Evolutionary conservation across 306 rosid species (phyloP).

Genomic region (Cucumis sativus): DNA sequence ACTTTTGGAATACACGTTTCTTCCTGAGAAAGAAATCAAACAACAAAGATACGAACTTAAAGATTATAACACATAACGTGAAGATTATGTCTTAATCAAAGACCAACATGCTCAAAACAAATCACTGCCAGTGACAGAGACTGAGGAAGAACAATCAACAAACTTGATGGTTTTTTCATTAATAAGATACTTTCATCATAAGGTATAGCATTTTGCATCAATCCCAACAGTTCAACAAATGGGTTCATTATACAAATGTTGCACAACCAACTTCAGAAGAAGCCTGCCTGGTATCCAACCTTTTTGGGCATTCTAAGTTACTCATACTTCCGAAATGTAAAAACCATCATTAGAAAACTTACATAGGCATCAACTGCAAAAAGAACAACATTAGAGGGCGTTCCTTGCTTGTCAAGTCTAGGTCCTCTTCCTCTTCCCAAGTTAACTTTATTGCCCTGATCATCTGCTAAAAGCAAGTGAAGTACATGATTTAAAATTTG

Average conservation of each 20-base stretch:
- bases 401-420: conserved; percentile 12
- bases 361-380: conserved; percentile 26
- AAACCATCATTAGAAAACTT: conserved; percentile 6
- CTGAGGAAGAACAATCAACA: not conserved
- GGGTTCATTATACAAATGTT: not conserved
- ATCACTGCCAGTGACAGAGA: not conserved
- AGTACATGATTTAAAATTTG: not conserved
- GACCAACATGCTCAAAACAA: not conserved
- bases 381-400: conserved; percentile 17
- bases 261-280: not conserved
- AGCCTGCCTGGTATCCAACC: not conserved
- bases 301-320: not conserved
- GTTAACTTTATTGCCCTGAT: conserved; percentile 24
- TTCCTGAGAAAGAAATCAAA: conserved; percentile 31
- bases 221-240: not conserved
- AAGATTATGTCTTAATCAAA: not conserved
- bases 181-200: not conserved
- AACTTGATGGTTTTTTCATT: not conserved
- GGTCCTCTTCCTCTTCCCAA: conserved; percentile 10
- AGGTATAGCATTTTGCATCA: not conserved
- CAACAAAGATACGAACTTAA: not conserved
- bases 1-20: conserved; percentile 29
- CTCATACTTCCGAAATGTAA: not conserved
- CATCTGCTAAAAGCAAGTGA: conserved; percentile 20
- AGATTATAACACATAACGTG: not conserved